Evolutionary conservation across 805 yeast species (phyloP).

Genomic region (Monosporozyma aerobia): DNA sequence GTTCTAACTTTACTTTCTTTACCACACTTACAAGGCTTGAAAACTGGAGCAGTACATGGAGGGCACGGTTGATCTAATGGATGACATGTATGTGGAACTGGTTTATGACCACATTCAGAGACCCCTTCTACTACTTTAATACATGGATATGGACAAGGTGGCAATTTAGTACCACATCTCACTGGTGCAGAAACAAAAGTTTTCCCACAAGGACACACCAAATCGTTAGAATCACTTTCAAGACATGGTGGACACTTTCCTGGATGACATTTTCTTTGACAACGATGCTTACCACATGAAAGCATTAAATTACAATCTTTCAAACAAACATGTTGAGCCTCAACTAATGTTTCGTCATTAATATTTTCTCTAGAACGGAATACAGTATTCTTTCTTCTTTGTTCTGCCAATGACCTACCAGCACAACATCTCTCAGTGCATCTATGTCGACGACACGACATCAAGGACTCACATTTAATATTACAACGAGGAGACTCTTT

Average conservation of each 20-base stretch:
- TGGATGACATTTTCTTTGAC: conserved; percentile 63
- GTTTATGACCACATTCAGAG: conserved; percentile 60
- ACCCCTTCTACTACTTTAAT: conserved; percentile 32
- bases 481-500: conserved; percentile 52
- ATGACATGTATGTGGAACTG: conserved; percentile 69
- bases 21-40: conserved; percentile 57
- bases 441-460: conserved; percentile 74
- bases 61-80: conserved; percentile 59
- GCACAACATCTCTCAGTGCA: conserved; percentile 65
- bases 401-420: conserved; percentile 49
- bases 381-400: conserved; percentile 36
- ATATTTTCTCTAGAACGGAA: conserved; percentile 26
- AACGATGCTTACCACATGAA: conserved; percentile 59
- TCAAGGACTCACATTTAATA: conserved; percentile 61
- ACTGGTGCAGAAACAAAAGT: conserved; percentile 76
- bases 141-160: conserved; percentile 61
- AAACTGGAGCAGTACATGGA: conserved; percentile 56
- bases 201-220: conserved; percentile 71
- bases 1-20: conserved; percentile 41
- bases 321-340: conserved; percentile 67
- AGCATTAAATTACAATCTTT: conserved; percentile 52
- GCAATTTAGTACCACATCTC: conserved; percentile 66
- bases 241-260: conserved; percentile 77
- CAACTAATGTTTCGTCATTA: conserved; percentile 51
- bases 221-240: conserved; percentile 71